Conservation (phyloP, 1,139 yeast species). For the Candida gigantensis region DNA sequence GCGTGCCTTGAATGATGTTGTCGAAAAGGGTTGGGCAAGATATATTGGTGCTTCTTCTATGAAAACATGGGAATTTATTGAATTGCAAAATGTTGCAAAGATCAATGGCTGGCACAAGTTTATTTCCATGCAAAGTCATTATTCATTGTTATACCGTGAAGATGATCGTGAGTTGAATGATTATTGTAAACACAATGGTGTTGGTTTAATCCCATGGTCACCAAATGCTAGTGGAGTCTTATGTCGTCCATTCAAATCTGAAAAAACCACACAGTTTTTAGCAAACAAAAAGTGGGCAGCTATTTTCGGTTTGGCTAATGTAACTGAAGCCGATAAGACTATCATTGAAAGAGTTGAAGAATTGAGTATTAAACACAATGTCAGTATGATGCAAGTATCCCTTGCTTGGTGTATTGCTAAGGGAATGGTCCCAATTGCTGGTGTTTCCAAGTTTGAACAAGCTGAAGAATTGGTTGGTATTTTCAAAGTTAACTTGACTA, state of each 20-base stretch:
- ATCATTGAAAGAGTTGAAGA: conserved; percentile 55
- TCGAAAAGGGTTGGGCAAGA: conserved; percentile 47
- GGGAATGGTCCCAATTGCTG: conserved; percentile 56
- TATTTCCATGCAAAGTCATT: conserved; percentile 57
- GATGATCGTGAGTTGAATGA: conserved; percentile 62
- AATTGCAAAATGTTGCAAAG: conserved; percentile 54
- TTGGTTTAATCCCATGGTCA: conserved; percentile 51
- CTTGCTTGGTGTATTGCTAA: conserved; percentile 56
- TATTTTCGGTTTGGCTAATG: conserved; percentile 8
- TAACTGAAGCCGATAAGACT: conserved; percentile 25
- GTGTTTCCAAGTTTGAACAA: conserved; percentile 49
- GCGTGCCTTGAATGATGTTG: conserved; percentile 54
- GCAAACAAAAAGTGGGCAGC: conserved; percentile 5
- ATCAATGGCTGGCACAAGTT: conserved; percentile 53
- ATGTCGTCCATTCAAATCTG: conserved; percentile 33
- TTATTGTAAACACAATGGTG: conserved; percentile 39
- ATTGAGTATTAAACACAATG: conserved; percentile 43
- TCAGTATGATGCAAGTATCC: conserved; percentile 54
- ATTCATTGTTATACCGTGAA: conserved; percentile 55
- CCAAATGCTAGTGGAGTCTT: conserved; percentile 50
- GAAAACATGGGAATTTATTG: conserved; percentile 48
- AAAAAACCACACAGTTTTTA: conserved; percentile 6
- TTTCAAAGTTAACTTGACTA: conserved; percentile 40
- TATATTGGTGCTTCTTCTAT: conserved; percentile 61
- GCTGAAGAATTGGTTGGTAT: conserved; percentile 56